phyloP scores from a whole-genome alignment of 495 filamentous ascomycete species.

The Neurospora africana region DNA sequence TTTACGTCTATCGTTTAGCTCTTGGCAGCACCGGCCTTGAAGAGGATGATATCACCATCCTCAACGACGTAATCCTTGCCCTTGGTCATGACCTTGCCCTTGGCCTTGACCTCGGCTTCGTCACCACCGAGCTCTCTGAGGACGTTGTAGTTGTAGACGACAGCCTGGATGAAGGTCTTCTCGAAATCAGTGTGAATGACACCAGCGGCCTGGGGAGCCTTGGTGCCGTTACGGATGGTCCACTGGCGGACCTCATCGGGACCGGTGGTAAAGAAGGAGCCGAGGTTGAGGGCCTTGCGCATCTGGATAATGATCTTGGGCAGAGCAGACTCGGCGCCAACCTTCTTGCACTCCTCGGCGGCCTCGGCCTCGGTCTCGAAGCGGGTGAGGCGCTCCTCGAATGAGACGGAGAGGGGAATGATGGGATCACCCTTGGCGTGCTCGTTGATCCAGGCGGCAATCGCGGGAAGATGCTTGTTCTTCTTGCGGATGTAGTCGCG shows the following conservation, averaged over 20 bases:
- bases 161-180: slow-evolving; percentile 97
- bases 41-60: slow-evolving; percentile 68
- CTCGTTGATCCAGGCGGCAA: slow-evolving; percentile 88
- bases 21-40: slow-evolving; percentile 95
- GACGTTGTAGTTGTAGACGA: slow-evolving; percentile 76
- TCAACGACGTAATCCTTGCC: slow-evolving; percentile 93
- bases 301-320: slow-evolving; percentile 93
- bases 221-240: slow-evolving; percentile 93
- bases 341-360: slow-evolving; percentile 79
- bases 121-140: slow-evolving; percentile 83
- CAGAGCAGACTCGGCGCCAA: slow-evolving; percentile 77
- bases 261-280: slow-evolving; percentile 95
- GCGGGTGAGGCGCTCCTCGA: slow-evolving; percentile 82
- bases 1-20: slow-evolving; percentile 27
- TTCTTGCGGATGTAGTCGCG: slow-evolving; percentile 97
- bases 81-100: slow-evolving; percentile 96
- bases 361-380: slow-evolving; percentile 68
- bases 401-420: slow-evolving; percentile 81
- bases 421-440: slow-evolving; percentile 80
- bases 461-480: slow-evolving; percentile 94
- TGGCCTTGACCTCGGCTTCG: slow-evolving; percentile 78
- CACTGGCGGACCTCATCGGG: slow-evolving; percentile 96
- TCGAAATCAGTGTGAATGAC: slow-evolving; percentile 99
- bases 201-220: slow-evolving; percentile 93
- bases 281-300: slow-evolving; percentile 80